Conservation (phyloP, 2,329 filamentous ascomycete genomes). For the Trichophyton verrucosum region DNA sequence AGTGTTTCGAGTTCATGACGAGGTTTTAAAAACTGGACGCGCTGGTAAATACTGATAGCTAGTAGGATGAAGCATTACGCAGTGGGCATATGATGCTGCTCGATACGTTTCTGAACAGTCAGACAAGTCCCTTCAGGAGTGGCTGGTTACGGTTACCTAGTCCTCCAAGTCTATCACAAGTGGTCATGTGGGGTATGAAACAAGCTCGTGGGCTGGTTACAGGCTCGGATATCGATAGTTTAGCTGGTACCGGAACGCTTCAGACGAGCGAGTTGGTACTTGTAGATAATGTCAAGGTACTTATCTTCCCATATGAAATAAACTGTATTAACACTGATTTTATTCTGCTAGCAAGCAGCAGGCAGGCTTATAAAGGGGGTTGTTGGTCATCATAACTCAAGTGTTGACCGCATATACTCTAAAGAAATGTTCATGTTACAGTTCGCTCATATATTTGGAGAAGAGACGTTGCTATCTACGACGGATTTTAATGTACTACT, state of each 20-base stretch:
- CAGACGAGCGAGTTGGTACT: slow-evolving; percentile 35
- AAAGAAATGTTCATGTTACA: slow-evolving; percentile 50
- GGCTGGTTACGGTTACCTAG: slow-evolving; percentile 45
- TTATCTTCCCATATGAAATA: background rate
- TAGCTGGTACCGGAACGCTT: slow-evolving; percentile 23
- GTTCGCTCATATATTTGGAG: slow-evolving; percentile 43
- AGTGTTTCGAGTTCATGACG: background rate
- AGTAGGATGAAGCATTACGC: slow-evolving; percentile 54
- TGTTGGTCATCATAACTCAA: slow-evolving; percentile 33
- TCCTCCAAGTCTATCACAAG: slow-evolving; percentile 50
- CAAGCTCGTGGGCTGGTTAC: slow-evolving; percentile 50
- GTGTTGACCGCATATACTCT: slow-evolving; percentile 56
- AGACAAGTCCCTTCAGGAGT: slow-evolving; percentile 58
- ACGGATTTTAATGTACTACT: slow-evolving; percentile 59
- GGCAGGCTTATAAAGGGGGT: slow-evolving; percentile 41
- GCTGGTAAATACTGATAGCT: background rate
- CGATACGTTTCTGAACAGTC: slow-evolving; percentile 51
- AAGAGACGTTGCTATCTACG: slow-evolving; percentile 42
- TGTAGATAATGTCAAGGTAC: slow-evolving; percentile 47
- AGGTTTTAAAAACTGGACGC: background rate
- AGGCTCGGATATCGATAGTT: slow-evolving; percentile 30
- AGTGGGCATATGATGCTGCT: slow-evolving; percentile 59
- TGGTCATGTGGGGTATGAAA: slow-evolving; percentile 63
- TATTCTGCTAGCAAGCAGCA: slow-evolving; percentile 36
- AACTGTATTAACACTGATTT: background rate